Conservation (phyloP, 495 filamentous ascomycete genomes). For the Hyaloscypha variabilis region DNA sequence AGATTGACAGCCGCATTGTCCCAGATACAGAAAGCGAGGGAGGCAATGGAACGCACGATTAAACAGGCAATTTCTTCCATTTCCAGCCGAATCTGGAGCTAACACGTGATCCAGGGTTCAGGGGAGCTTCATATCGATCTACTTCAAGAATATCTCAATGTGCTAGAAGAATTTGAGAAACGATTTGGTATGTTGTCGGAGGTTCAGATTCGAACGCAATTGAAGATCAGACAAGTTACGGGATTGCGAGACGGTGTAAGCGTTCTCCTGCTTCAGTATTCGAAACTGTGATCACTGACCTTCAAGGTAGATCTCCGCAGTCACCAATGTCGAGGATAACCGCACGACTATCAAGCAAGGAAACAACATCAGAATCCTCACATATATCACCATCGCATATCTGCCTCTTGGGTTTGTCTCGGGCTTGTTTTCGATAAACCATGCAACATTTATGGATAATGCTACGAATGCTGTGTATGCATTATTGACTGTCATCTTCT, state of each 20-base stretch:
- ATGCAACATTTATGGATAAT: slow-evolving; percentile 1
- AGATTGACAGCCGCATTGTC: slow-evolving; percentile 15
- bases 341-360: slow-evolving; percentile 29
- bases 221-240: slow-evolving; percentile 25
- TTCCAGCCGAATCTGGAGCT: background rate
- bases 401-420: slow-evolving; percentile 29
- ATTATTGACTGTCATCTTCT: slow-evolving; percentile 4
- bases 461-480: slow-evolving; percentile 11
- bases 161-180: slow-evolving; percentile 29
- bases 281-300: background rate
- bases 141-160: slow-evolving; percentile 20
- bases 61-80: slow-evolving; percentile 4
- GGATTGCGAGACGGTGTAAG: slow-evolving; percentile 29
- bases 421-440: slow-evolving; percentile 11
- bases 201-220: slow-evolving; percentile 19
- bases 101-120: slow-evolving; percentile 18
- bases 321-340: slow-evolving; percentile 24
- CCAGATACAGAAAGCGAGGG: slow-evolving; percentile 17
- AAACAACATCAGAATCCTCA: slow-evolving; percentile 31
- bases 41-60: slow-evolving; percentile 16
- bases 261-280: background rate
- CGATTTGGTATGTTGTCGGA: slow-evolving; percentile 18
- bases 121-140: slow-evolving; percentile 18
- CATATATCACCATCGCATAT: slow-evolving; percentile 33
- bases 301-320: slow-evolving; percentile 17